Conservation (phyloP, 257 asterid genomes). For the Oldenlandia corymbosa region DNA sequence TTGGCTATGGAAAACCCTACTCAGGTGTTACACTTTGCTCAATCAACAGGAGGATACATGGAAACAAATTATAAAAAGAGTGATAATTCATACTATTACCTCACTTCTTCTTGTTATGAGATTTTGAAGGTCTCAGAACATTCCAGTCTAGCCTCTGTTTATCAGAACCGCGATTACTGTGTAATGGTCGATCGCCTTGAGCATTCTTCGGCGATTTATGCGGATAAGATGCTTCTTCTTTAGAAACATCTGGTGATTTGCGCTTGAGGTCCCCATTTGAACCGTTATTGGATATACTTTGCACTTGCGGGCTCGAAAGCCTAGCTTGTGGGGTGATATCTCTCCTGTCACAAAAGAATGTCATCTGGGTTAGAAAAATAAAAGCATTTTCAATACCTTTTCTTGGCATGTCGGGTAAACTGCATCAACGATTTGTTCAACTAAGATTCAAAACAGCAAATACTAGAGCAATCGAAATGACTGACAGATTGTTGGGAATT, state of each 20-base stretch:
- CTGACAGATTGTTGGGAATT: not conserved
- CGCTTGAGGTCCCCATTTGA: constrained; percentile 46
- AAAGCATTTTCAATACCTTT: not conserved
- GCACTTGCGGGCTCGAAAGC: constrained; percentile 25
- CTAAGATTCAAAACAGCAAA: not conserved
- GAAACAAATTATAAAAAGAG: constrained; percentile 2
- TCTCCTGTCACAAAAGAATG: constrained; percentile 38
- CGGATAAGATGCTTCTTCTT: constrained; percentile 33
- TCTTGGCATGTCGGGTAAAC: not conserved
- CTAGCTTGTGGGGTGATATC: constrained; percentile 34
- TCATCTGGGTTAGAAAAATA: constrained; percentile 8
- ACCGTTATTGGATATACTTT: constrained; percentile 26
- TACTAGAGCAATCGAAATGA: not conserved
- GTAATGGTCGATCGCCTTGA: constrained; percentile 24
- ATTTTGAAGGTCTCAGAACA: constrained; percentile 73
- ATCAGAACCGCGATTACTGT: constrained; percentile 34
- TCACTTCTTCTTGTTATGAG: constrained; percentile 42
- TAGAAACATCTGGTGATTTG: constrained; percentile 33
- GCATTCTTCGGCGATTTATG: constrained; percentile 34
- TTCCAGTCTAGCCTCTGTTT: constrained; percentile 68
- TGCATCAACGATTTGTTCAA: not conserved
- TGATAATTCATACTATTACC: constrained; percentile 6
- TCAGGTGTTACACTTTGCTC: constrained; percentile 3
- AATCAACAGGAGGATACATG: constrained; percentile 8
- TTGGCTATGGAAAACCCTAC: not conserved